These are phyloP conservation scores for Aspergillus homomorphus DNA, from an alignment of 495 filamentous ascomycete species.

Conservation along the genomic window DNA sequence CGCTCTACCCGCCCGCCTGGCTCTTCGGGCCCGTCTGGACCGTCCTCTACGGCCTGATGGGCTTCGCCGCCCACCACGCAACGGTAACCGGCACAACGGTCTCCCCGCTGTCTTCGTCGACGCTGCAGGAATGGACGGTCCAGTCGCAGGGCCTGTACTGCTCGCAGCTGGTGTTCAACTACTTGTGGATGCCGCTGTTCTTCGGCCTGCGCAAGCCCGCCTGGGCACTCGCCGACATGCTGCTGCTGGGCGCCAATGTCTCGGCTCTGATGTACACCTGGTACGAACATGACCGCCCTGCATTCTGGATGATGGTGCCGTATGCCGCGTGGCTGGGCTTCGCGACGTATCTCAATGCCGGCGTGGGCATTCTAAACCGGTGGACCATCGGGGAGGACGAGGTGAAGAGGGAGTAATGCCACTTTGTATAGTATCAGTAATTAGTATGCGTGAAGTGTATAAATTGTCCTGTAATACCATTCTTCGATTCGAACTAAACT, in stretches of 20 bases:
- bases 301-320: conserved; percentile 71
- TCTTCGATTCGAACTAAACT: background rate
- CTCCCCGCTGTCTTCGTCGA: conserved; percentile 31
- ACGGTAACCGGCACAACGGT: conserved; percentile 53
- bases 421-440: background rate
- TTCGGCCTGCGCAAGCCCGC: conserved; percentile 68
- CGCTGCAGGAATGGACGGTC: conserved; percentile 25
- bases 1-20: conserved; percentile 71
- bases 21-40: conserved; percentile 89
- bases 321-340: conserved; percentile 82
- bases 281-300: conserved; percentile 65
- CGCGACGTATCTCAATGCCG: conserved; percentile 73
- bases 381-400: conserved; percentile 59
- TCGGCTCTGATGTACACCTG: conserved; percentile 70
- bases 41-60: conserved; percentile 81
- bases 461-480: background rate
- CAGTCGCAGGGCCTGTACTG: conserved; percentile 65
- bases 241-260: conserved; percentile 65
- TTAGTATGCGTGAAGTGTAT: background rate
- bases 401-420: conserved; percentile 27
- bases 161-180: conserved; percentile 77
- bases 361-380: conserved; percentile 69
- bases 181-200: conserved; percentile 93
- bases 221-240: conserved; percentile 72
- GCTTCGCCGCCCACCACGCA: conserved; percentile 76